Evolutionary conservation across 768 basidiomycete genomes (phyloP), one percentile per base, ranked within the genome.

Genomic region (Phanerochaete carnosa): DNA sequence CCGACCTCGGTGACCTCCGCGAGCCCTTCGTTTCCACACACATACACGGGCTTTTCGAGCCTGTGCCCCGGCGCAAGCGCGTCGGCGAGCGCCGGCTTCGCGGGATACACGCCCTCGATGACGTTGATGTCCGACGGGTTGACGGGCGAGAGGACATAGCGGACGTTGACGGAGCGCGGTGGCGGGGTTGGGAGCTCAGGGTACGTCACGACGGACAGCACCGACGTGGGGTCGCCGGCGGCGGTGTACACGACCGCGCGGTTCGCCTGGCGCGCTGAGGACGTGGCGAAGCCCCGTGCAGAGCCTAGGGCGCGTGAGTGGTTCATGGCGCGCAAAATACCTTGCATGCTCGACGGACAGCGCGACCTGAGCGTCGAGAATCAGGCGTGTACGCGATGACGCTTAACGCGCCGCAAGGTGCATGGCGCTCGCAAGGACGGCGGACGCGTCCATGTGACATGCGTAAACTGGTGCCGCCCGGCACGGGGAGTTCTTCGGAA

Each of bases 111-210:
- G 16, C 92, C 92, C 70, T 93, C 86, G 35, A 93, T 79, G 58
- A 89, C 87, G 62, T 92, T 93, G 69, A 91, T 71, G 62, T 94
- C 92, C 16, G 92, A 85, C 3, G 91, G 92, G 69, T 94, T 93
- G 59, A 94, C 83, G 9, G 92, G 89, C 5, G 89, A 80, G 23
- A 91, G 79, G 13, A 89, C 75, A 69, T 89, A 84, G 62, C 79
- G 80, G 70, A 94, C 70, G 69, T 90, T 90, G 35, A 86, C 73
- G 0, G 86, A 81, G 58, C 77, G 73, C n/a, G 83, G 76, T 6
- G 77, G 66, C 1, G 90, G 89, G 0, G 79, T 68, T 8, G 83
- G 76, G 11, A 87, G 76, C 1, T 77, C 61, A 0, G 82, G 82
- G 65, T 82, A 85, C 0, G 81, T 79, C 45, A 83, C 62, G 2